Evolutionary conservation across 495 filamentous ascomycete species (phyloP).

Genomic region (Penicillium turbatum): DNA sequence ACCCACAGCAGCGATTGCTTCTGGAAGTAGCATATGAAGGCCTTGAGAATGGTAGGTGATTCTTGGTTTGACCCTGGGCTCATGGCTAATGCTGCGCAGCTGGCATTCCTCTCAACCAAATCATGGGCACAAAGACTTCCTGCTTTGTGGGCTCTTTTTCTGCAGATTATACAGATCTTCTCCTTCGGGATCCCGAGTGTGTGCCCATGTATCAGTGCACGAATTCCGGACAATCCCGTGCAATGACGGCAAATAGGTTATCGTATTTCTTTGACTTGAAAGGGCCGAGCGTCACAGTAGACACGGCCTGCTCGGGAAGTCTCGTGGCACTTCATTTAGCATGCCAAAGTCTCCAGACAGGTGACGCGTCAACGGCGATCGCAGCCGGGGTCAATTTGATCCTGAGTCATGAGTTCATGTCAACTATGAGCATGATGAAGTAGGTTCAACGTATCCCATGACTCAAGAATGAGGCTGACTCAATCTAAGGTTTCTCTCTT

Average conservation of each 20-base stretch:
- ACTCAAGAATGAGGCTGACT: not conserved
- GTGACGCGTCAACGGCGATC: conserved; percentile 39
- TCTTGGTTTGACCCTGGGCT: not conserved
- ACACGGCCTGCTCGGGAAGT: conserved; percentile 51
- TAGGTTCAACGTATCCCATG: not conserved
- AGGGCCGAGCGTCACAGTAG: conserved; percentile 44
- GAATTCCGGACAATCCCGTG: conserved; percentile 29
- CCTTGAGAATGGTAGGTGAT: conserved; percentile 40
- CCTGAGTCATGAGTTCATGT: conserved; percentile 27
- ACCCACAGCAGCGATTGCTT: conserved; percentile 49
- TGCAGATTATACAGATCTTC: conserved; percentile 30
- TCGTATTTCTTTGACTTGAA: conserved; percentile 42
- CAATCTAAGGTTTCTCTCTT: conserved; percentile 20
- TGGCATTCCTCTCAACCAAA: conserved; percentile 24
- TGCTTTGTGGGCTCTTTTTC: conserved; percentile 42
- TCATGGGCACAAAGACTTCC: conserved; percentile 47
- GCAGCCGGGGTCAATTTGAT: conserved; percentile 35
- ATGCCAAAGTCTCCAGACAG: conserved; percentile 36
- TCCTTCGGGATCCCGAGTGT: conserved; percentile 27
- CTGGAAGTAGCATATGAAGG: conserved; percentile 59
- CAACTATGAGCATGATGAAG: conserved; percentile 22
- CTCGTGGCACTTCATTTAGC: conserved; percentile 50
- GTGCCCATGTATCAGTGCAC: conserved; percentile 33
- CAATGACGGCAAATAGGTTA: conserved; percentile 42
- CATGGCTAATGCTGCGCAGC: conserved; percentile 15